These are phyloP conservation scores for Pythium monospermum DNA, from an alignment of 352 stramenopile species.

Conservation along the genomic window DNA sequence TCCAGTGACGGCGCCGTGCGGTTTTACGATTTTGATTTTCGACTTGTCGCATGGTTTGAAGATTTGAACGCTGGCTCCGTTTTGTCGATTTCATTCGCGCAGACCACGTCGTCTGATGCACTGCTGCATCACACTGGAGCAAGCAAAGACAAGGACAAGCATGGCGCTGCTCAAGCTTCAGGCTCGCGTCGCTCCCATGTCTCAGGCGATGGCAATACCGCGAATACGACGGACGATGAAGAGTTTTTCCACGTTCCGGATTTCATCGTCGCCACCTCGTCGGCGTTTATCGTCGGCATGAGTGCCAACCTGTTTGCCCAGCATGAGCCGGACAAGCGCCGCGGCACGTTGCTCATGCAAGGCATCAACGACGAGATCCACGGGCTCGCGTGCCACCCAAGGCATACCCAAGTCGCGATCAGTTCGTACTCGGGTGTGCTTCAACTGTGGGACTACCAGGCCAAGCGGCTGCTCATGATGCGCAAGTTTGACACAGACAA, in stretches of 20 bases:
- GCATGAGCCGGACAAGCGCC: slow-evolving; percentile 75
- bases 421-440: slow-evolving; percentile 80
- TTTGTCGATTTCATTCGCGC: slow-evolving; percentile 85
- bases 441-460: slow-evolving; percentile 89
- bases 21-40: slow-evolving; percentile 93
- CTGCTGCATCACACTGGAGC: background rate
- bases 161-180: background rate
- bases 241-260: slow-evolving; percentile 78
- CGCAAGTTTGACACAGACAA: slow-evolving; percentile 61
- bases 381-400: slow-evolving; percentile 72
- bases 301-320: slow-evolving; percentile 77
- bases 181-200: slow-evolving; percentile 9
- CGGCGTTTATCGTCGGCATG: slow-evolving; percentile 86
- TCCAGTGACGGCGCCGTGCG: slow-evolving; percentile 87
- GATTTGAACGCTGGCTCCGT: slow-evolving; percentile 89
- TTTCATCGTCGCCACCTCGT: slow-evolving; percentile 87
- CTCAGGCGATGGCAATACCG: too few species aligned
- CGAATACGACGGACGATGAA: slow-evolving; percentile 20
- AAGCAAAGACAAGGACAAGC: background rate
- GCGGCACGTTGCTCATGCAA: slow-evolving; percentile 89
- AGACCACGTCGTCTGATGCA: slow-evolving; percentile 19
- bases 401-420: slow-evolving; percentile 66
- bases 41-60: slow-evolving; percentile 92
- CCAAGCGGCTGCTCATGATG: slow-evolving; percentile 82
- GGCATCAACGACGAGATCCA: slow-evolving; percentile 87